Base-by-base conservation (phyloP, 371 early-diverging fungal species). In the Entomophthora muscae region DNA sequence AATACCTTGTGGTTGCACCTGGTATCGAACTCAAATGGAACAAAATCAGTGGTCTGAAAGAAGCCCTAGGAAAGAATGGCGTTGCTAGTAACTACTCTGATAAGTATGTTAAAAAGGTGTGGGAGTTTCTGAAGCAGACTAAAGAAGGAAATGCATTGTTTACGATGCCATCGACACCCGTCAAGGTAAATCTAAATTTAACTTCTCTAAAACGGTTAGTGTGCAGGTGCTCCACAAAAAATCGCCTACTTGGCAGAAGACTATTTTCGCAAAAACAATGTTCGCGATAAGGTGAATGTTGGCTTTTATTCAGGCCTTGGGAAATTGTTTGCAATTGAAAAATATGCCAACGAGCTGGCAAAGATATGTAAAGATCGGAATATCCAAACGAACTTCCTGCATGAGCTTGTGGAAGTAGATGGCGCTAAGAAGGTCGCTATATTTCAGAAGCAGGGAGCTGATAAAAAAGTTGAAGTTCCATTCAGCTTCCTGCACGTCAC, bases 161-260 rank as follows among this genome's bases (percentile, higher is more conserved):
- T 70, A 91, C 91, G 24, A 88, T 90, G 83, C 93, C 92, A 28
- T 78, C 82, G 57, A 84, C 90, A 1, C 90, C 92, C 5, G 79
- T 92, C 71, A 91, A 91, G 71, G 76, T 74, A 71, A 64, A 28
- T 12, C 30, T 12, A 1, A 22, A 32, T 32, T 30, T 33, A 27
- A 57, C 27, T 54, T 26, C 59, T 83, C 83, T 28, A 10, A 30
- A 51, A 42, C 55, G 70, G 71, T 71, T 66, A 75, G 74, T 91
- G 93, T 65, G 89, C 92, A 10, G 93, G 93, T 57, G 93, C 92
- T 0, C 92, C 93, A 32, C 89, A 89, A 70, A 92, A 92, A 78
- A 90, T 91, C 61, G 83, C 83, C 58, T 92, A 91, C 70, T 76
- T 91, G 64, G 88, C 91, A 23, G 92, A 92, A 68, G 90, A 90